Conservation (phyloP, 2,329 filamentous ascomycete genomes). For the Penicillium sp. region DNA sequence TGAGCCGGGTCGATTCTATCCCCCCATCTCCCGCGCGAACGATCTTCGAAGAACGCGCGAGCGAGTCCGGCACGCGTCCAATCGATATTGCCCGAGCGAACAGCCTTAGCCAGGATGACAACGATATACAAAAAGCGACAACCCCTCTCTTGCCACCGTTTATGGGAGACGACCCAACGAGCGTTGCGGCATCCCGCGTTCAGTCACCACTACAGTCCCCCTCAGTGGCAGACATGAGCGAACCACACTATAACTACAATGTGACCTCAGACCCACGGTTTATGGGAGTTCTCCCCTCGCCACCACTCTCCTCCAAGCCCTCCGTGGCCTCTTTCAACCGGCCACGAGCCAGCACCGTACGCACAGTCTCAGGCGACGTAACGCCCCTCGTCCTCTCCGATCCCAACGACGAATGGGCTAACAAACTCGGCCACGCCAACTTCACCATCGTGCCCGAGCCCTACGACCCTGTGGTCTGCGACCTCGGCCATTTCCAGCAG, state of each 20-base stretch:
- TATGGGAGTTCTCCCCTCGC: constrained; percentile 56
- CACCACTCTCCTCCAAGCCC: constrained; percentile 72
- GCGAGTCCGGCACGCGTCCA: constrained; percentile 50
- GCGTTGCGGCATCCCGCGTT: constrained; percentile 54
- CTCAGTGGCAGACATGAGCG: constrained; percentile 63
- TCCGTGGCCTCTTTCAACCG: constrained; percentile 72
- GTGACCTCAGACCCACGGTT: constrained; percentile 52
- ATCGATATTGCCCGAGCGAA: constrained; percentile 56
- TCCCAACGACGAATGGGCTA: constrained; percentile 73
- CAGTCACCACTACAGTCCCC: constrained; percentile 86
- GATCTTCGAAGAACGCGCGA: constrained; percentile 56
- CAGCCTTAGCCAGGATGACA: constrained; percentile 47
- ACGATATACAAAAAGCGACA: constrained; percentile 65
- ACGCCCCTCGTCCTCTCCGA: constrained; percentile 64
- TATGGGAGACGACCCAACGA: constrained; percentile 58
- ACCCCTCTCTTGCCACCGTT: constrained; percentile 84
- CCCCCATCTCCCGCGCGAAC: constrained; percentile 64
- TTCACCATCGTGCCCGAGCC: constrained; percentile 83
- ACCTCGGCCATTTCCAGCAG: constrained; percentile 59
- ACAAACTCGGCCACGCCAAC: constrained; percentile 85
- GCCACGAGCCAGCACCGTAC: constrained; percentile 45
- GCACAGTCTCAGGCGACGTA: constrained; percentile 48
- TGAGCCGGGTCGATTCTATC: constrained; percentile 51
- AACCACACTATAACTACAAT: constrained; percentile 42
- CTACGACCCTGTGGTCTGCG: constrained; percentile 65